Base-by-base conservation (phyloP, 306 rosid genomes). In the Dicorynia guianensis region DNA sequence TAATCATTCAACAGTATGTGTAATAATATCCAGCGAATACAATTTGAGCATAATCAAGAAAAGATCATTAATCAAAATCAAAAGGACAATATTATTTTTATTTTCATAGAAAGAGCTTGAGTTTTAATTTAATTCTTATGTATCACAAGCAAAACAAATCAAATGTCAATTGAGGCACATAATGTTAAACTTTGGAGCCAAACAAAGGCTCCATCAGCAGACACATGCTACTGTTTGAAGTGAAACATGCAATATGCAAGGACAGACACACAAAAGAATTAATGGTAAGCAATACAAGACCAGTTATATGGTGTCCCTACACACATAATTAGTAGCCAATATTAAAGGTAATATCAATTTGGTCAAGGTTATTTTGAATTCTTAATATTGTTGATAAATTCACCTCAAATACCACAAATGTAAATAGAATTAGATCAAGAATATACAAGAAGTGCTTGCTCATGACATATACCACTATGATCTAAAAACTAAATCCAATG, bases 1-100 rank as follows among this genome's bases (percentile, higher is more conserved):
- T 60, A 44, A 60, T 43, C 38, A 8, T 40, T 69, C 8, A 55
- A 69, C 42, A 35, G 34, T 44, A 69, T n/a, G 63, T 40, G n/a
- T 57, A 63, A 75, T 6, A 68, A 53, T 38, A 75, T 65, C 52
- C 57, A 48, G 35, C 65, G 46, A 71, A 72, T 44, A 67, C 44
- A 76, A 71, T 65, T 4, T 19, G 50, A 52, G 56, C 52, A 74
- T 36, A 60, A 50, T 25, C 39, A 72, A 58, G 56, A 18, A 42
- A 12, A 30, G 19, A 36, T 12, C 39, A 58, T 69, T 47, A 48
- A 76, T 40, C 57, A 47, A 64, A 35, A 64, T 40, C 46, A 47
- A 15, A 55, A 50, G 53, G 40, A 12, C 2, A 48, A 46, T 46
- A 1, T 25, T 25, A 25, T 25, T 25, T 25, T 25, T 17, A 43